Percentiles rank a stretch among this genome's conserved stretches.
Conservation (phyloP, 805 yeast genomes). For the Hanseniaspora singularis region DNA sequence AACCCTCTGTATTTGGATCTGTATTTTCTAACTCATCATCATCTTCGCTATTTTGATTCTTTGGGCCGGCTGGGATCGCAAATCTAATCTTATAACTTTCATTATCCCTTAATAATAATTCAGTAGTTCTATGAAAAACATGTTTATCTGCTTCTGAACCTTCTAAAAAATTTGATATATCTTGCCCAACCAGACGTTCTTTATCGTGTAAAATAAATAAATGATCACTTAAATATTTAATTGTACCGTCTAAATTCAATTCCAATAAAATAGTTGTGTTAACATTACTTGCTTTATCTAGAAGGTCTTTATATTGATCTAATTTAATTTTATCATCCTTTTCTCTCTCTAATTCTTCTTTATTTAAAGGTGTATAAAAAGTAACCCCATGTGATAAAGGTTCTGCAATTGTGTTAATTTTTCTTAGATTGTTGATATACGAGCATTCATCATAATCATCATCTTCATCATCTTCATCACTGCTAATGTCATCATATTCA, state of each 20-base stretch:
- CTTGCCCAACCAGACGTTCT: conserved; percentile 41
- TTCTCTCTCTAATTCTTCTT: conserved; percentile 15
- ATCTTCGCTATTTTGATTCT: neutral
- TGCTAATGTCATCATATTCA: conserved; percentile 1
- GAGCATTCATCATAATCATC: neutral
- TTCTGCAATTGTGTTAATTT: conserved; percentile 3
- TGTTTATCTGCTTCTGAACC: conserved; percentile 53
- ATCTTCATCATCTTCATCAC: neutral
- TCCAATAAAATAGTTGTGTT: conserved; percentile 75
- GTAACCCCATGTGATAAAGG: conserved; percentile 6
- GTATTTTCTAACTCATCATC: conserved; percentile 11
- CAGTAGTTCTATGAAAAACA: conserved; percentile 59
- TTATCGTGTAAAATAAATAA: conserved; percentile 76
- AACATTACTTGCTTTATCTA: conserved; percentile 50
- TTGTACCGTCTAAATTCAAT: conserved; percentile 63
- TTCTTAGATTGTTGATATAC: neutral
- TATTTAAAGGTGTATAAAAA: conserved; percentile 4
- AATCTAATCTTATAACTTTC: conserved; percentile 69
- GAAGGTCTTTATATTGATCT: conserved; percentile 35
- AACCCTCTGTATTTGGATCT: too few species aligned
- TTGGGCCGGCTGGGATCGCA: conserved; percentile 20
- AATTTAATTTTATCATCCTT: neutral
- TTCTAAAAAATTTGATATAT: conserved; percentile 50
- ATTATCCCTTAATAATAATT: conserved; percentile 60
- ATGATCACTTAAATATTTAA: conserved; percentile 59